Evolutionary conservation across 805 yeast genomes (phyloP).

Genomic region (Sugiyamaella qingdaonensis): DNA sequence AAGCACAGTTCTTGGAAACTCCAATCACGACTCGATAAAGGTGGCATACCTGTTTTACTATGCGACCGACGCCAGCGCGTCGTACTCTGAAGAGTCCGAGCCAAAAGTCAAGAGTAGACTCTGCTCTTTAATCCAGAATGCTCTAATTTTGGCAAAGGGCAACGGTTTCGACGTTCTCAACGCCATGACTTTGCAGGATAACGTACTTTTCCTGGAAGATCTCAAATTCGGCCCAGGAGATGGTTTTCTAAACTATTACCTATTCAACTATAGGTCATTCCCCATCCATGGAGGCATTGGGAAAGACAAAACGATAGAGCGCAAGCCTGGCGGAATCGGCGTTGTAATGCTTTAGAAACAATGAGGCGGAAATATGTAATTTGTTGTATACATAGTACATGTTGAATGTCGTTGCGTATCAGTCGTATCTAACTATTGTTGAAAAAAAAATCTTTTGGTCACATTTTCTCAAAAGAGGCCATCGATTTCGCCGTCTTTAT

Average conservation of each 20-base stretch:
- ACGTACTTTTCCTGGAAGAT: slow-evolving; percentile 72
- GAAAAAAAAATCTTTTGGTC: not conserved
- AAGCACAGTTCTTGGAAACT: slow-evolving; percentile 67
- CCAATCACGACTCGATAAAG: slow-evolving; percentile 61
- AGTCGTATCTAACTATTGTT: not conserved
- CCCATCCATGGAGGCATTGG: slow-evolving; percentile 80
- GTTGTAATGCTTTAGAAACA: slow-evolving; percentile 66
- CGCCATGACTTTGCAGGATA: slow-evolving; percentile 88
- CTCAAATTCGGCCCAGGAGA: slow-evolving; percentile 92
- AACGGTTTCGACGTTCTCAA: slow-evolving; percentile 84
- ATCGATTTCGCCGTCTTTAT: slow-evolving; percentile 87
- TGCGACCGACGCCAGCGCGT: slow-evolving; percentile 50
- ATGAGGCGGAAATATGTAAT: not conserved
- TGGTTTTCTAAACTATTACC: slow-evolving; percentile 83
- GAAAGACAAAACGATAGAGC: slow-evolving; percentile 49
- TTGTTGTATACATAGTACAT: slow-evolving; percentile 4
- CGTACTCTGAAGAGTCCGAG: slow-evolving; percentile 36
- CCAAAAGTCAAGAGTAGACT: slow-evolving; percentile 54
- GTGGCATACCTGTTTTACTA: slow-evolving; percentile 89
- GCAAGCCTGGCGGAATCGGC: slow-evolving; percentile 76
- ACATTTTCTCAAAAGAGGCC: slow-evolving; percentile 62
- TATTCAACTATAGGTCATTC: slow-evolving; percentile 83
- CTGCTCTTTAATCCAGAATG: slow-evolving; percentile 59
- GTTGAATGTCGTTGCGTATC: slow-evolving; percentile 5
- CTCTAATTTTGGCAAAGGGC: slow-evolving; percentile 66